These are phyloP conservation scores for Discostella pseudostelligera DNA, from an alignment of 108 stramenopile genomes.

Conservation along the genomic window DNA sequence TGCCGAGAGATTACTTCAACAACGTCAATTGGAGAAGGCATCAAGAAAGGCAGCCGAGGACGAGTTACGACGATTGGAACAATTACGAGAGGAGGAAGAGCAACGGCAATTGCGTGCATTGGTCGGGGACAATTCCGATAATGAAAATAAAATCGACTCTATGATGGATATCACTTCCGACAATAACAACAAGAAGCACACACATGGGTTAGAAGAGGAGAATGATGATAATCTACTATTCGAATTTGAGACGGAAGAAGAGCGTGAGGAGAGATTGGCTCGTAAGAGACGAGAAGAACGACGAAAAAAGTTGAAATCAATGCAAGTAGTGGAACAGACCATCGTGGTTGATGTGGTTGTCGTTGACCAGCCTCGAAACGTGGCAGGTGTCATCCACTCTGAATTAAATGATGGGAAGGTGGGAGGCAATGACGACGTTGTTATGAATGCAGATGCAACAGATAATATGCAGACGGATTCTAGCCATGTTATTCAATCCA, in stretches of 20 bases:
- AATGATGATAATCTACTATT: slow-evolving; percentile 10
- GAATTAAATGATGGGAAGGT: slow-evolving; percentile 20
- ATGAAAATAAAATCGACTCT: slow-evolving; percentile 17
- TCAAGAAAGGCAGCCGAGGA: slow-evolving; percentile 3
- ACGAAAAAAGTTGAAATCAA: slow-evolving; percentile 21
- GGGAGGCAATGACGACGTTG: background rate
- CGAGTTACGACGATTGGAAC: slow-evolving; percentile 24
- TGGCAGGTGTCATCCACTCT: slow-evolving; percentile 33
- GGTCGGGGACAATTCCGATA: slow-evolving; percentile 18
- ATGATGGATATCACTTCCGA: background rate
- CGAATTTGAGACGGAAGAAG: slow-evolving; percentile 52
- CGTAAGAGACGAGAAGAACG: slow-evolving; percentile 36
- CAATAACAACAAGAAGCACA: slow-evolving; percentile 4
- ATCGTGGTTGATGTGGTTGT: background rate
- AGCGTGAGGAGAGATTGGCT: slow-evolving; percentile 50
- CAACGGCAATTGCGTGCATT: slow-evolving; percentile 40
- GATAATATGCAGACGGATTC: background rate
- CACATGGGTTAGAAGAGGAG: background rate
- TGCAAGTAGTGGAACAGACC: background rate
- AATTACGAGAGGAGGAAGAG: slow-evolving; percentile 34
- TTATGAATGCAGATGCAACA: background rate
- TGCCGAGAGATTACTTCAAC: background rate
- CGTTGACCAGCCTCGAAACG: slow-evolving; percentile 40
- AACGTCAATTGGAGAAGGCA: slow-evolving; percentile 11
- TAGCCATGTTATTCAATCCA: background rate